These are phyloP conservation scores for Breviolum minutum DNA, from an alignment of 73 alveolate species.

Conservation along the genomic window DNA sequence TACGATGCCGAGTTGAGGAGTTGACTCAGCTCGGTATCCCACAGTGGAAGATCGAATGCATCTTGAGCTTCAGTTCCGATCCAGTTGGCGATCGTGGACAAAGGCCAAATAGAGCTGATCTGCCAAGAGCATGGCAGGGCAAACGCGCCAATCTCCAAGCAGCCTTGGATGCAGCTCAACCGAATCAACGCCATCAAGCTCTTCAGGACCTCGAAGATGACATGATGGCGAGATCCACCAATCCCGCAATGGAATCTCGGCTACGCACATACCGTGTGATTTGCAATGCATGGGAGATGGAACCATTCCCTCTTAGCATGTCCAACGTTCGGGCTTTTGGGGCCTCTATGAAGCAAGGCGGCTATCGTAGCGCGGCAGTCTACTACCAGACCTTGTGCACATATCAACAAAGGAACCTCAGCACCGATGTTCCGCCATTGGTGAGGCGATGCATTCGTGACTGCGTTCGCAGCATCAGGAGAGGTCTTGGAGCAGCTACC, in stretches of 20 bases:
- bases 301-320: not conserved
- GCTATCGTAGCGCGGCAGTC: not conserved
- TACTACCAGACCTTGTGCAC: not conserved
- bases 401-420: not conserved
- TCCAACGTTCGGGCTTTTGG: not conserved
- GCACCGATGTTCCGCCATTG: not conserved
- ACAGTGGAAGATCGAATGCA: not conserved
- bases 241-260: not conserved
- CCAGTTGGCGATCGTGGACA: too few relatives aligned
- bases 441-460: not conserved
- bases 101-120: not conserved
- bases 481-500: not conserved
- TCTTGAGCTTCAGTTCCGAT: not conserved
- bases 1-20: not conserved
- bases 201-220: not conserved
- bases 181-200: not conserved
- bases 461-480: not conserved
- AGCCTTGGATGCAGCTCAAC: not conserved
- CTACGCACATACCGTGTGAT: not conserved
- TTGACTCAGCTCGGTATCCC: not conserved
- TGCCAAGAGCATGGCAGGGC: not conserved
- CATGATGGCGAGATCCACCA: not conserved
- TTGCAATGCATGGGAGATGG: not conserved
- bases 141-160: not conserved
- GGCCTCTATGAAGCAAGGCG: not conserved